phyloP scores from a whole-genome alignment of 2,329 filamentous ascomycete genomes.

The Neophaeococcomyces aloes region DNA sequence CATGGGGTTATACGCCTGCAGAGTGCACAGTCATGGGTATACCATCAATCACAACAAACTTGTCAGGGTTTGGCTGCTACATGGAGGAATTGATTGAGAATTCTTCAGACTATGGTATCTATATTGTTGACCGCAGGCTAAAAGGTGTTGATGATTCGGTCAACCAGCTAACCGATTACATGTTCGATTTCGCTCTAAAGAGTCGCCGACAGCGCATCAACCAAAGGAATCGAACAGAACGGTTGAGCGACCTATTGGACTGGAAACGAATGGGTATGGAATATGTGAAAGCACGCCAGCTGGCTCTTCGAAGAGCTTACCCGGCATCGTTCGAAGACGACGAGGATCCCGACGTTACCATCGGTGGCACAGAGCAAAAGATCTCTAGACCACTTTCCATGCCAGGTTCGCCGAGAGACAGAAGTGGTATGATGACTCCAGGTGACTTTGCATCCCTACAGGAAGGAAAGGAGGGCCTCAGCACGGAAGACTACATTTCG shows the following conservation, averaged over 20 bases:
- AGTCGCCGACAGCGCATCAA: slow-evolving; percentile 95
- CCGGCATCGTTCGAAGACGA: slow-evolving; percentile 68
- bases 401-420: slow-evolving; percentile 81
- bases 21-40: slow-evolving; percentile 99
- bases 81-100: slow-evolving; percentile 99
- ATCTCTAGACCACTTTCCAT: slow-evolving; percentile 89
- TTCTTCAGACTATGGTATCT: slow-evolving; percentile 94
- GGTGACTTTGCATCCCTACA: slow-evolving; percentile 95
- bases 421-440: slow-evolving; percentile 96
- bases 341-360: slow-evolving; percentile 78
- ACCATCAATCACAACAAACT: slow-evolving; percentile 92
- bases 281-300: slow-evolving; percentile 92
- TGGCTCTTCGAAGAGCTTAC: slow-evolving; percentile 85
- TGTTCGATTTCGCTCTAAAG: slow-evolving; percentile 91
- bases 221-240: slow-evolving; percentile 92
- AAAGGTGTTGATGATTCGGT: slow-evolving; percentile 97
- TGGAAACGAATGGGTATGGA: slow-evolving; percentile 99
- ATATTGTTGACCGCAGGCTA: slow-evolving; percentile 89
- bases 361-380: slow-evolving; percentile 87
- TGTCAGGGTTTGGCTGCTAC: slow-evolving; percentile 96
- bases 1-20: slow-evolving; percentile 96
- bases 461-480: slow-evolving; percentile 84
- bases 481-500: slow-evolving; percentile 92
- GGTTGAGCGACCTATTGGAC: slow-evolving; percentile 85
- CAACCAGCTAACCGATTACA: slow-evolving; percentile 82